Percentiles rank a stretch among this genome's conserved stretches.
These are phyloP conservation scores for Cryptosporidium tyzzeri DNA, from an alignment of 169 alveolate genomes.

Conservation along the genomic window DNA sequence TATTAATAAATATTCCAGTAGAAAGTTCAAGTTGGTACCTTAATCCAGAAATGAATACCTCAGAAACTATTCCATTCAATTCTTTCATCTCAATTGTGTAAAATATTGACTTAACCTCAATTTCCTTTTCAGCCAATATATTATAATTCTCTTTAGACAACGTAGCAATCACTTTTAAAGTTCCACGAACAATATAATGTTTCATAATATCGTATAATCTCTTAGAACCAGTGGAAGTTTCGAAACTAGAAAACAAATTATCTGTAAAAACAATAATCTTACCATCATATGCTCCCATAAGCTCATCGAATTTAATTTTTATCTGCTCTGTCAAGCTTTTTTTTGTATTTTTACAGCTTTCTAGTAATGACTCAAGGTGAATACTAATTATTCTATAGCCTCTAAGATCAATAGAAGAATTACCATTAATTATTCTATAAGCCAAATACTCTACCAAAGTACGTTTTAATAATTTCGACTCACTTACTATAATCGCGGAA, in stretches of 20 bases:
- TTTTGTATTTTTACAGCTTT: not conserved
- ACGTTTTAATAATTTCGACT: not conserved
- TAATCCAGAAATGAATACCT: slow-evolving; percentile 19
- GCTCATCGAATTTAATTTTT: not conserved
- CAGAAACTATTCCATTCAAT: slow-evolving; percentile 22
- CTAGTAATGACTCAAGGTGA: slow-evolving; percentile 1
- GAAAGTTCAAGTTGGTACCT: slow-evolving; percentile 27
- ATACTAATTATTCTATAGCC: slow-evolving; percentile 28
- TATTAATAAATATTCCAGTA: slow-evolving; percentile 22
- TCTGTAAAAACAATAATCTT: slow-evolving; percentile 38
- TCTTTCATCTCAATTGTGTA: not conserved
- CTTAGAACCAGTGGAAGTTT: not conserved
- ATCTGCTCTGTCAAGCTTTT: not conserved
- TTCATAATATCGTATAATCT: slow-evolving; percentile 2
- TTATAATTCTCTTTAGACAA: not conserved
- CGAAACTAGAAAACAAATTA: not conserved
- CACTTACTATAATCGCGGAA: slow-evolving; percentile 40
- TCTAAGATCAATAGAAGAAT: not conserved
- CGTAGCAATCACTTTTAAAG: slow-evolving; percentile 32
- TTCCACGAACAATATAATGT: not conserved
- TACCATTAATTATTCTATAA: slow-evolving; percentile 9
- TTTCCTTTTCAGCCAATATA: not conserved
- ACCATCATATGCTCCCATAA: slow-evolving; percentile 3
- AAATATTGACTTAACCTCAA: not conserved
- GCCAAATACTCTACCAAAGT: slow-evolving; percentile 16